Evolutionary conservation across 164 flowering plant species (phyloP).

Genomic region (Platanus orientalis): DNA sequence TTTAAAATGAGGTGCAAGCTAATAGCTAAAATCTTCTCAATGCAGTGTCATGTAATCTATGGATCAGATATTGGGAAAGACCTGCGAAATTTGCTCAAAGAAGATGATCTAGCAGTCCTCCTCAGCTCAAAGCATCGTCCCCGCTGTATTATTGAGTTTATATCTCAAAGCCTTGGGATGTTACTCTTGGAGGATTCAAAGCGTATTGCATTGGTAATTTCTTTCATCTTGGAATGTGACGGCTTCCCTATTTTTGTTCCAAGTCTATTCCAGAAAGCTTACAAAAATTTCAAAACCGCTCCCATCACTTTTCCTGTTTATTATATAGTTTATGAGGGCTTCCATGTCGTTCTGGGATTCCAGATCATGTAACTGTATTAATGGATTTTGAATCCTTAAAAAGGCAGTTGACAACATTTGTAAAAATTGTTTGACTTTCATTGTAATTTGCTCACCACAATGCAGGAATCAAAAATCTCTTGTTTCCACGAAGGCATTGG

Average conservation of each 20-base stretch:
- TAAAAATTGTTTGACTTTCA: neutral
- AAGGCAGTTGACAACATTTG: too few relatives aligned
- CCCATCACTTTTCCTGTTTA: too few relatives aligned
- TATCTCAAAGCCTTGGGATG: constrained; percentile 70
- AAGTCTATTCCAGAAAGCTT: too few relatives aligned
- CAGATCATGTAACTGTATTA: too few relatives aligned
- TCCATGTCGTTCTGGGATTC: too few relatives aligned
- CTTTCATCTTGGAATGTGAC: constrained; percentile 9
- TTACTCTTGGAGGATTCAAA: constrained; percentile 65
- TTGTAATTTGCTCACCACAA: neutral
- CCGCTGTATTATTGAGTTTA: constrained; percentile 83
- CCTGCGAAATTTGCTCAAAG: constrained; percentile 54
- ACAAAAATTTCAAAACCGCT: too few relatives aligned
- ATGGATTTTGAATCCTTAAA: too few relatives aligned
- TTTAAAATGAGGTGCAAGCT: neutral
- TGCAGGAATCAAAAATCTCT: constrained; percentile 77
- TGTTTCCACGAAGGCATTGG: constrained; percentile 89
- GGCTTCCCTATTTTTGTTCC: too few relatives aligned
- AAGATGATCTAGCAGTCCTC: constrained; percentile 66
- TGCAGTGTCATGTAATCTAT: constrained; percentile 89
- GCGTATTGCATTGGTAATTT: constrained; percentile 56
- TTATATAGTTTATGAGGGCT: too few relatives aligned
- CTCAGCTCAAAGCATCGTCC: constrained; percentile 76
- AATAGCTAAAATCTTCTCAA: neutral
- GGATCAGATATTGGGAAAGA: constrained; percentile 67